Base-by-base conservation (phyloP, 306 rosid genomes). In the Glycyrrhiza uralensis region DNA sequence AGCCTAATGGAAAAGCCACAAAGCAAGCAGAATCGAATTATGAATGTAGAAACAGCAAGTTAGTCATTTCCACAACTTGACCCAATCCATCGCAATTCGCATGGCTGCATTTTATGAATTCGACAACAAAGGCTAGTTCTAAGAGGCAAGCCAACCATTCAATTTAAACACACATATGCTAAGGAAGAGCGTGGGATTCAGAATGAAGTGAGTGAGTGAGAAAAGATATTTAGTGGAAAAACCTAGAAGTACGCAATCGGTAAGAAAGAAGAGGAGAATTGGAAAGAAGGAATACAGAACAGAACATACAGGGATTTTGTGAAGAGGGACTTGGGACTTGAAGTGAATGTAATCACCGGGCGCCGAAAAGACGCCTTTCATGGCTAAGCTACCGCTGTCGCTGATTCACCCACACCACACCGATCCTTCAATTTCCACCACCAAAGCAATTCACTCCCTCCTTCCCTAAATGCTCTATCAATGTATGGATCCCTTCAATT, bases 281-380 rank as follows among this genome's bases (percentile, higher is more conserved):
- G 2, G n/a, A 11, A 19, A 17, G 19, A 61, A 69, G 62, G 5
- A 18, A 63, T 6, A 14, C 47, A 75, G 45, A 8, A 36, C 8
- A 1, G 5, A 35, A 79, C 87, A 5, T 87, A 93, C 98, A 0
- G 97, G 99, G 85, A 91, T 95, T 88, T 85, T 92, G 77, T 95
- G 99, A 76, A 95, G 96, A 76, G 99, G 99, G 44, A 91, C 96
- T 81, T 91, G 99, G 67, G 99, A 95, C 91, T 88, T 95, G 96
- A 95, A 95, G 88, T 94, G 79, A 83, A 89, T 79, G 90, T 82
- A 91, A 86, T 94, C 99, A 62, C 97, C 99, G 79, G 99, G 97
- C 85, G 95, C 95, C 91, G 99, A 91, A 70, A 84, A 85, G 79
- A 84, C 89, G 88, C 95, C 93, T 91, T 88, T 94, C 97, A 92